These are phyloP conservation scores for Torulaspora indica DNA, from an alignment of 805 yeast species.

Conservation along the genomic window DNA sequence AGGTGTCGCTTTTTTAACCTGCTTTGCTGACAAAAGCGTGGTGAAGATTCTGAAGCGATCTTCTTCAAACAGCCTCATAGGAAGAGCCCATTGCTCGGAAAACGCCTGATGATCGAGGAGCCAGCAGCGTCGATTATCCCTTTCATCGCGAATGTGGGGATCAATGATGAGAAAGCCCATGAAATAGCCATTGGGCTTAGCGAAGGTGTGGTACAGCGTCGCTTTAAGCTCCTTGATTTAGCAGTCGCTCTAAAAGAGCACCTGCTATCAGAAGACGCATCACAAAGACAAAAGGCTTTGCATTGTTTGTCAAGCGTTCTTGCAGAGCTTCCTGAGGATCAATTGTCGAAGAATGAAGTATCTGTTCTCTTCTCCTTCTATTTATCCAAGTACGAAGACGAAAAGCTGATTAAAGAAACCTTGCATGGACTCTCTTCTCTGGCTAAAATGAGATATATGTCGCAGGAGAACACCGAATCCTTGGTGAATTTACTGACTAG, in stretches of 20 bases:
- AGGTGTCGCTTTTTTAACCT: background rate
- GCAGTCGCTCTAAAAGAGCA: conserved; percentile 57
- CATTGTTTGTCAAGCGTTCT: conserved; percentile 42
- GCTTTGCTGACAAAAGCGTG: background rate
- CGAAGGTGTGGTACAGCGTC: conserved; percentile 21
- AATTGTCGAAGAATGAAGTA: conserved; percentile 39
- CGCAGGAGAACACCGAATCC: conserved; percentile 33
- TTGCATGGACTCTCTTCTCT: conserved; percentile 52
- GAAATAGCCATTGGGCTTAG: conserved; percentile 34
- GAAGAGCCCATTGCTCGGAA: background rate
- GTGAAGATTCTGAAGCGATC: background rate
- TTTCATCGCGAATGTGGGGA: conserved; percentile 41
- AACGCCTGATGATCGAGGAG: background rate
- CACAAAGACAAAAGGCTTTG: conserved; percentile 47
- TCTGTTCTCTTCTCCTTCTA: conserved; percentile 48
- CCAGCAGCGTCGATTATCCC: conserved; percentile 16
- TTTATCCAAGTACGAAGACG: conserved; percentile 63
- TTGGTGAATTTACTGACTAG: conserved; percentile 39
- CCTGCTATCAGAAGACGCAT: conserved; percentile 55
- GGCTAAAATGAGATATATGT: conserved; percentile 48
- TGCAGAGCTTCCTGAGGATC: conserved; percentile 25
- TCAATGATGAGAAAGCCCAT: conserved; percentile 32
- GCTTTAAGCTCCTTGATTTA: conserved; percentile 44
- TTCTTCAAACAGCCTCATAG: background rate
- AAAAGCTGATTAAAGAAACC: conserved; percentile 47